phyloP scores from a whole-genome alignment of 2,329 filamentous ascomycete genomes.

The Monilinia fructicola region DNA sequence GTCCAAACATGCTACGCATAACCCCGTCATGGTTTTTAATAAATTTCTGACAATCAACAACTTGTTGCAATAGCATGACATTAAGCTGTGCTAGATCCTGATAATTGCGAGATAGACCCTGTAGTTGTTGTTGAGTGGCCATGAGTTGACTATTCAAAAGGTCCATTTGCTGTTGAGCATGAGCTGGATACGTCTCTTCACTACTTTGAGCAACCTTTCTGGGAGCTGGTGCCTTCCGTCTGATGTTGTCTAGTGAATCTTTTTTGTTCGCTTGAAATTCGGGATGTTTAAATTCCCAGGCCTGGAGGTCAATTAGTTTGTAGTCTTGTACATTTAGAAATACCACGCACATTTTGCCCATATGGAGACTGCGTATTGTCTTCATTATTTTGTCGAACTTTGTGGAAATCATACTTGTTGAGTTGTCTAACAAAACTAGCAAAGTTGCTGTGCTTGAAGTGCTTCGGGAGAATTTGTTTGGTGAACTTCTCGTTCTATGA shows the following conservation, averaged over 20 bases:
- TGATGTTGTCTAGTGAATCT: conserved; percentile 93
- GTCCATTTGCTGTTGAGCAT: conserved; percentile 70
- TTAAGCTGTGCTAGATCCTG: conserved; percentile 70
- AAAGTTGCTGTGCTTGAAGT: conserved; percentile 99
- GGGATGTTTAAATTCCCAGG: conserved; percentile 96
- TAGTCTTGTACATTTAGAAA: not conserved
- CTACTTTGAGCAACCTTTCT: conserved; percentile 65
- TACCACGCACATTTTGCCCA: conserved; percentile 65
- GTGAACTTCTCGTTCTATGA: conserved; percentile 94
- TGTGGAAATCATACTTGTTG: conserved; percentile 99
- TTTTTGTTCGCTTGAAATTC: conserved; percentile 96
- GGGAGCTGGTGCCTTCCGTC: conserved; percentile 89
- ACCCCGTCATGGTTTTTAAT: conserved; percentile 68
- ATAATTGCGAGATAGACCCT: conserved; percentile 81
- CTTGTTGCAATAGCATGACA: conserved; percentile 61
- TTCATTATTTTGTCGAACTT: conserved; percentile 88
- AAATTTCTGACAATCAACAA: conserved; percentile 60
- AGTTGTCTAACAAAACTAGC: conserved; percentile 93
- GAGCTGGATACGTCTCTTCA: conserved; percentile 68
- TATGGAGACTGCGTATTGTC: conserved; percentile 81
- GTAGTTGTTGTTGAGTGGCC: conserved; percentile 89
- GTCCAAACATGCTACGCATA: conserved; percentile 70
- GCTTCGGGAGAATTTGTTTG: conserved; percentile 92
- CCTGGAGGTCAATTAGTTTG: conserved; percentile 50
- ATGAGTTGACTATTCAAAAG: conserved; percentile 84